Percentiles rank a stretch among this genome's conserved stretches.
These are phyloP conservation scores for Pachyrhizus erosus DNA, from an alignment of 306 rosid species.

Conservation along the genomic window DNA sequence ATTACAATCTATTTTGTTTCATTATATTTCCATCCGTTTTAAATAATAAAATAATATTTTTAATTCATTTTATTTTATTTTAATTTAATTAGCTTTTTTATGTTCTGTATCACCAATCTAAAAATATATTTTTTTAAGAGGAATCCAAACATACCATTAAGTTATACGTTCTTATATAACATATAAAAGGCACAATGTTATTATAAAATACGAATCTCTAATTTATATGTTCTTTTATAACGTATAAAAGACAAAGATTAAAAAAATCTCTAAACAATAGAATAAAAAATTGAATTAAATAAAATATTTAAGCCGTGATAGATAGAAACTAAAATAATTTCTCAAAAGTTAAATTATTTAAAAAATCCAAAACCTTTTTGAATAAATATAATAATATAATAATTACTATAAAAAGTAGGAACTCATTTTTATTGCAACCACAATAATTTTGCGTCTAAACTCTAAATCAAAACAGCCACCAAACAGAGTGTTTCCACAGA, in stretches of 20 bases:
- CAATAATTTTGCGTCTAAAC: neutral
- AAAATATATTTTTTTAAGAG: too few species aligned
- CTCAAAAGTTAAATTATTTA: neutral
- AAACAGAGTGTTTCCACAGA: neutral
- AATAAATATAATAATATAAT: too few species aligned
- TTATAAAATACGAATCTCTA: neutral
- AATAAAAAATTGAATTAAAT: neutral
- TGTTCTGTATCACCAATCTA: too few species aligned
- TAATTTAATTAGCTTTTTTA: too few species aligned
- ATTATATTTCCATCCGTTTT: too few species aligned
- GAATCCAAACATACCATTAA: too few species aligned
- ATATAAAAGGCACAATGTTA: neutral
- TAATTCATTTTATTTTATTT: too few species aligned
- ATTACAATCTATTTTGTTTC: too few species aligned
- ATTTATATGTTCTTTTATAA: neutral
- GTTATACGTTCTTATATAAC: neutral
- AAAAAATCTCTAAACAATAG: neutral
- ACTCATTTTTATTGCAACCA: neutral
- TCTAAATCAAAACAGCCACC: neutral
- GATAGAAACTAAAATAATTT: neutral
- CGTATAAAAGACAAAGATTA: neutral
- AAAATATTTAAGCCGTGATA: neutral
- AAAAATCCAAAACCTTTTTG: neutral
- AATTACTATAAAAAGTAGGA: neutral
- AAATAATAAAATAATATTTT: too few species aligned